A percentile compares a stretch with the other conserved stretches of the same genome.
These are phyloP conservation scores for Aspergillus melleus DNA, from an alignment of 2,329 filamentous ascomycete species.

Conservation along the genomic window DNA sequence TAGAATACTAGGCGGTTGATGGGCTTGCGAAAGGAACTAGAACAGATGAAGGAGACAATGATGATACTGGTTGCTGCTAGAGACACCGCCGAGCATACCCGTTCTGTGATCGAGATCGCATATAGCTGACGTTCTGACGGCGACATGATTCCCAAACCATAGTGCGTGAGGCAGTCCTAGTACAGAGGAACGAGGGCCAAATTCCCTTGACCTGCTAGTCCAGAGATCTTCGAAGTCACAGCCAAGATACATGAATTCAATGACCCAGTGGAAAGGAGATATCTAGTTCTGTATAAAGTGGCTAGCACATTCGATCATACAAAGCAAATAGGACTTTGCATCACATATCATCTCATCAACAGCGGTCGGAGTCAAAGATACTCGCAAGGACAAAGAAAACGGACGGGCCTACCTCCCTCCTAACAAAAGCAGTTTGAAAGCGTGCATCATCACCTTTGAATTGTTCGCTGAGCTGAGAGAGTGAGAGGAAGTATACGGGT, in stretches of 20 bases:
- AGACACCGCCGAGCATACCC: constrained; percentile 69
- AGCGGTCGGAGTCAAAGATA: neutral
- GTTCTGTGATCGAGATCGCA: constrained; percentile 64
- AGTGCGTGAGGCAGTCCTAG: neutral
- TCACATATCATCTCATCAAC: neutral
- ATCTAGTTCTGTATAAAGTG: neutral
- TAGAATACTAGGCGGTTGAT: constrained; percentile 85
- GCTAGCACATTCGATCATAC: neutral
- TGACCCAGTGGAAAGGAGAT: neutral
- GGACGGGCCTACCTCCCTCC: neutral
- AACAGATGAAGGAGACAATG: constrained; percentile 68
- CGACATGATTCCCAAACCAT: constrained; percentile 26
- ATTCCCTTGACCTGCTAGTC: neutral
- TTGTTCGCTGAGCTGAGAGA: neutral
- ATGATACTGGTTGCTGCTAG: constrained; percentile 70
- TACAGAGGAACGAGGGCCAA: neutral
- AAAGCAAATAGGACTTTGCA: neutral
- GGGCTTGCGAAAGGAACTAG: constrained; percentile 74
- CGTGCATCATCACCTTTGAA: neutral
- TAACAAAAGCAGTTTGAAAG: neutral
- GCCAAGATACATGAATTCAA: neutral
- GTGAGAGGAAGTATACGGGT: neutral
- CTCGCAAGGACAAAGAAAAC: neutral
- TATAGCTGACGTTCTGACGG: constrained; percentile 43
- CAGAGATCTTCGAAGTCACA: no score